These are phyloP conservation scores for Coniochaeta hoffmannii DNA, from an alignment of 2,329 filamentous ascomycete genomes.

Conservation along the genomic window DNA sequence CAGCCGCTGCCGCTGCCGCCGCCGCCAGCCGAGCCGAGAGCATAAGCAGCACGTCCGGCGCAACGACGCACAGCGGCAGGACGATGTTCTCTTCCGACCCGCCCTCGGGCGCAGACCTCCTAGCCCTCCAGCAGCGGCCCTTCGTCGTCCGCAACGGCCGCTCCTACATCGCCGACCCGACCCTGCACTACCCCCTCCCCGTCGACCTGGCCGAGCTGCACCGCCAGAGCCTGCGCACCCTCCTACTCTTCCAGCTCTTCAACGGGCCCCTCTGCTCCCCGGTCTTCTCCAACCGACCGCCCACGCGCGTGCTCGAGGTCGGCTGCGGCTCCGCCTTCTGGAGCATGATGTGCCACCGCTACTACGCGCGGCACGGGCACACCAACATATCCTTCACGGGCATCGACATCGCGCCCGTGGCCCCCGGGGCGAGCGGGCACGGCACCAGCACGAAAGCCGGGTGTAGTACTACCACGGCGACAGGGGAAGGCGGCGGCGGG, in stretches of 20 bases:
- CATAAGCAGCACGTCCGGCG: constrained; percentile 37
- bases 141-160: constrained; percentile 72
- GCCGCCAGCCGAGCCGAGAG: constrained; percentile 30
- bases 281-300: constrained; percentile 56
- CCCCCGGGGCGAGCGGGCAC: constrained; percentile 10
- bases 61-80: constrained; percentile 32
- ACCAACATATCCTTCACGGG: constrained; percentile 70
- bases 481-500: not conserved
- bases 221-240: constrained; percentile 75
- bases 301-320: constrained; percentile 73
- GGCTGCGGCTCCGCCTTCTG: constrained; percentile 85
- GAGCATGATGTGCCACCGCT: constrained; percentile 81
- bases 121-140: constrained; percentile 32
- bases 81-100: constrained; percentile 43
- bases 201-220: constrained; percentile 83
- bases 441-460: constrained; percentile 8
- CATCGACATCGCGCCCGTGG: constrained; percentile 66
- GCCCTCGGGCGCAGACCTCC: constrained; percentile 31
- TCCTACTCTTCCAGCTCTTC: constrained; percentile 74
- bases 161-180: constrained; percentile 70
- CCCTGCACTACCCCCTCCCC: constrained; percentile 74
- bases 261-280: constrained; percentile 73
- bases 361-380: constrained; percentile 63
- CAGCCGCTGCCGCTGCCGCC: constrained; percentile 3
- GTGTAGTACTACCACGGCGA: not conserved